Evolutionary conservation across 2,329 filamentous ascomycete species (phyloP), one percentile per base, ranked within the genome.

Genomic region (Curvularia verruculosa): DNA sequence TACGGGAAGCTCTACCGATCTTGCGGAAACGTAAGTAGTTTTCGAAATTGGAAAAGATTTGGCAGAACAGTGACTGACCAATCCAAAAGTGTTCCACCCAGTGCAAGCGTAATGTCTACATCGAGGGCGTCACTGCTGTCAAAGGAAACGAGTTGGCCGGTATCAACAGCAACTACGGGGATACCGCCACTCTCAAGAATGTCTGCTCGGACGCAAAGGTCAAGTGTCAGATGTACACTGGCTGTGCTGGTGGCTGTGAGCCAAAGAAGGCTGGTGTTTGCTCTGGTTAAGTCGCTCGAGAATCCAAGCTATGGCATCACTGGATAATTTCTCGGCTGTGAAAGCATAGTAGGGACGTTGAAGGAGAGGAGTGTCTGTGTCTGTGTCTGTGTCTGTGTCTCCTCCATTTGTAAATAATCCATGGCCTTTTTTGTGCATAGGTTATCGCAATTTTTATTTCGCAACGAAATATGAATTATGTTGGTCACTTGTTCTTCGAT

Each of bases 111-210:
- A 75, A 79, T 61, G 74, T 81, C 48, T 73, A 79, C 59, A 74
- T 83, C 24, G 69, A 78, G 60, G 77, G 77, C 53, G 68, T 79
- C 44, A 73, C 72, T 6, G 78, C 77, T 37, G 75, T 75, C 43
- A 67, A 73, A n/a, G 68, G 73, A 52, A 80, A 79, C 36, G 71
- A 73, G 52, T 72, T 80, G 19, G 80, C 75, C 57, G 79, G 80
- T 36, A 82, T 82, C 65, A 83, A 82, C 72, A 73, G 71, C 47
- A 83, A 82, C 75, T 82, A 79, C 59, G 79, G 79, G 15, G 80
- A 82, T 62, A 80, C 79, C 2, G 79, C 79, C 59, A 78, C 69
- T 34, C 65, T 76, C 40, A 70, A 64, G 63, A 67, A 72, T 49
- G 64, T 67, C 21, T 72, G 69, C 52, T 29, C 63, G 29, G 62